Evolutionary conservation across 768 basidiomycete species (phyloP).

Genomic region (Strobilomyces confusus): DNA sequence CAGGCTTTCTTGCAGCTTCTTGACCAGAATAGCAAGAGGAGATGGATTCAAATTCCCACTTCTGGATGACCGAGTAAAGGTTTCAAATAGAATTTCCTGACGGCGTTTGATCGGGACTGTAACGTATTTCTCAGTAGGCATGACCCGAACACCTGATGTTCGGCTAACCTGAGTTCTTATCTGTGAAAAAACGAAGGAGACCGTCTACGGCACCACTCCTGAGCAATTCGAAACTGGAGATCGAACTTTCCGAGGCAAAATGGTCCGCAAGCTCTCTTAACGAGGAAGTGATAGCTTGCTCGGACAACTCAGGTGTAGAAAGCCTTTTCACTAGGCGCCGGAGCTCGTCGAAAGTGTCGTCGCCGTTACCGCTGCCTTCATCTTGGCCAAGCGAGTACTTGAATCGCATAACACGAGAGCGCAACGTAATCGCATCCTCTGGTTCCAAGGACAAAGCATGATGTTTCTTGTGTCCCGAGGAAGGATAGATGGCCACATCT

Average conservation of each 20-base stretch:
- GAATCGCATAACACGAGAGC: conserved; percentile 87
- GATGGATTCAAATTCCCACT: conserved; percentile 44
- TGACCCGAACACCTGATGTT: neutral
- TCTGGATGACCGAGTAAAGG: conserved; percentile 60
- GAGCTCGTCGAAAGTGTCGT: conserved; percentile 61
- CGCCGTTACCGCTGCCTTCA: conserved; percentile 47
- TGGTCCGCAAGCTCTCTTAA: conserved; percentile 75
- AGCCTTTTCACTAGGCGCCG: conserved; percentile 63
- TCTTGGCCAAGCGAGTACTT: conserved; percentile 65
- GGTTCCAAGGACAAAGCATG: conserved; percentile 70
- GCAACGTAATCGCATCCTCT: conserved; percentile 87
- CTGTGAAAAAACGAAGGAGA: conserved; percentile 76
- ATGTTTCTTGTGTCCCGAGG: conserved; percentile 63
- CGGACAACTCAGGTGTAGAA: conserved; percentile 49
- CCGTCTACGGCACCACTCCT: conserved; percentile 92
- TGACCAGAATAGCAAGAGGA: conserved; percentile 76
- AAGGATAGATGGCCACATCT: conserved; percentile 36
- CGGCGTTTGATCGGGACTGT: conserved; percentile 63
- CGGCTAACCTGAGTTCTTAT: conserved; percentile 40
- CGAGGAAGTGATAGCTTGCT: conserved; percentile 58
- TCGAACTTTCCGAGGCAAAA: conserved; percentile 72
- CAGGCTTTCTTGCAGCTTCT: conserved; percentile 93
- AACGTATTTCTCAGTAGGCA: conserved; percentile 6
- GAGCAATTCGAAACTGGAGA: conserved; percentile 94
- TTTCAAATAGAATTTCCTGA: conserved; percentile 75